A percentile compares a stretch with the other conserved stretches of the same genome.
phyloP scores from a whole-genome alignment of 1,284 basidiomycete species.

The Gomphus bonarii region DNA sequence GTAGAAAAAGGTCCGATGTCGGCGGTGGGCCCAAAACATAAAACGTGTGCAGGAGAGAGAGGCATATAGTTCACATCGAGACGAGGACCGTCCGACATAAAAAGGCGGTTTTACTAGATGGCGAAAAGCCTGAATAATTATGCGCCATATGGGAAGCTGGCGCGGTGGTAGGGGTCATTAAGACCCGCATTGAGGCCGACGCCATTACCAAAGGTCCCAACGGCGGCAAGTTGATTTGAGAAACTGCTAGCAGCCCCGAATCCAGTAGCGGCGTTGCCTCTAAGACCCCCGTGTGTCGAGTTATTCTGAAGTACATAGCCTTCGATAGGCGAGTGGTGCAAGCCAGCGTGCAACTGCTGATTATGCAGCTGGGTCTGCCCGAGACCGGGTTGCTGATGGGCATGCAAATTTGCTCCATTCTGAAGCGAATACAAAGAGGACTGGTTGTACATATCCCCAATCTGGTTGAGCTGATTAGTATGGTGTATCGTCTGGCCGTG shows the following conservation, averaged over 20 bases:
- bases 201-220: constrained; percentile 26
- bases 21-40: constrained; percentile 1
- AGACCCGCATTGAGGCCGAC: constrained; percentile 28
- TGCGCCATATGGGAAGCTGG: constrained; percentile 69
- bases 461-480: constrained; percentile 42
- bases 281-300: constrained; percentile 49
- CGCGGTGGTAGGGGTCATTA: constrained; percentile 45
- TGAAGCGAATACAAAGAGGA: constrained; percentile 49
- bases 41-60: background rate
- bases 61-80: background rate
- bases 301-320: constrained; percentile 67
- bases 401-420: constrained; percentile 33
- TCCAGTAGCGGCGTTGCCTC: constrained; percentile 41
- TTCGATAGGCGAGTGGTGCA: constrained; percentile 57
- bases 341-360: constrained; percentile 40
- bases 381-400: constrained; percentile 28
- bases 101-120: constrained; percentile 8
- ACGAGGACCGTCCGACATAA: background rate
- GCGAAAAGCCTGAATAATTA: constrained; percentile 26
- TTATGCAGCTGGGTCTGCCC: constrained; percentile 30
- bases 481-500: constrained; percentile 26
- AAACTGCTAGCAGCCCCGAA: constrained; percentile 40
- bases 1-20: constrained; percentile 3
- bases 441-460: constrained; percentile 61
- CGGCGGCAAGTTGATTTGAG: constrained; percentile 43